Conservation (phyloP, 805 yeast genomes). For the Hanseniaspora meyeri region DNA sequence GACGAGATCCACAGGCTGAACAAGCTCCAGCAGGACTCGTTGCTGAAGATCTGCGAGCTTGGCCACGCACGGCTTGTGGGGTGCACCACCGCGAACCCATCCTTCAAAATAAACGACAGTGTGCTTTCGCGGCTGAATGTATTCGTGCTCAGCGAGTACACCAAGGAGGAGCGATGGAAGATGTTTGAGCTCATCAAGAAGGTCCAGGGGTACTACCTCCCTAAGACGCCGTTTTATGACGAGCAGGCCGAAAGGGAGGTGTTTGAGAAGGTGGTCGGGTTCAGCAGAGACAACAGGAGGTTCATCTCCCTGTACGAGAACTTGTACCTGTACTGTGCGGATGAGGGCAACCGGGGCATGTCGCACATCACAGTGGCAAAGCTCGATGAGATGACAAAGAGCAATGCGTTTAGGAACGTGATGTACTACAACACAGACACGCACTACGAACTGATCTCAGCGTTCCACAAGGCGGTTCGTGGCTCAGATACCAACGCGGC, state of each 20-base stretch:
- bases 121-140: slow-evolving; percentile 73
- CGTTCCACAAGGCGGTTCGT: slow-evolving; percentile 84
- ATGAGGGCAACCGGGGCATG: slow-evolving; percentile 17
- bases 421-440: slow-evolving; percentile 84
- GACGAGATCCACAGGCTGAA: slow-evolving; percentile 90
- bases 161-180: slow-evolving; percentile 15
- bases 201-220: slow-evolving; percentile 31
- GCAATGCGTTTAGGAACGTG: slow-evolving; percentile 30
- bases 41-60: slow-evolving; percentile 70
- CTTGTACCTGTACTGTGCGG: slow-evolving; percentile 39
- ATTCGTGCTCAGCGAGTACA: slow-evolving; percentile 50
- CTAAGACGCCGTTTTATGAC: slow-evolving; percentile 43
- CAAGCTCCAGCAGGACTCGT: slow-evolving; percentile 75
- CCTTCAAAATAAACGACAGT: slow-evolving; percentile 69
- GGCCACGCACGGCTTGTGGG: slow-evolving; percentile 79
- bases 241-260: slow-evolving; percentile 43
- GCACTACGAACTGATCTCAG: slow-evolving; percentile 91
- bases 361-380: slow-evolving; percentile 14
- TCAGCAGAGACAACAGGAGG: slow-evolving; percentile 83
- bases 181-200: slow-evolving; percentile 34
- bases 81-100: slow-evolving; percentile 96
- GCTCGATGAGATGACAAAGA: slow-evolving; percentile 34
- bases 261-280: slow-evolving; percentile 52
- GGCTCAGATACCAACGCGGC: slow-evolving; percentile 89
- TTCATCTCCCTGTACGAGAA: slow-evolving; percentile 65